Conservation (phyloP, 768 basidiomycete species). For the Fibroporia radiculosa region DNA sequence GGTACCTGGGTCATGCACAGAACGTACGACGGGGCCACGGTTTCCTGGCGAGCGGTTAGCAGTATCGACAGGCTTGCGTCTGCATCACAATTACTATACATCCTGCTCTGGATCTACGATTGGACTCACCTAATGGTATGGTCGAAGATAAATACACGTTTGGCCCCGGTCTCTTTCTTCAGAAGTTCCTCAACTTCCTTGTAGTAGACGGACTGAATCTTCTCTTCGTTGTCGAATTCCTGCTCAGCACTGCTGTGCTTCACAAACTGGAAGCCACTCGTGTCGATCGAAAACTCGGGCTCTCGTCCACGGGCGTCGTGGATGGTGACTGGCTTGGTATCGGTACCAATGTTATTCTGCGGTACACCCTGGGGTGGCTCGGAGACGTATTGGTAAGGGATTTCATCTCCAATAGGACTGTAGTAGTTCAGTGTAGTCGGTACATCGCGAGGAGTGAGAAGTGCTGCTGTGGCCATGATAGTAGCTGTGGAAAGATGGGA, state of each 20-base stretch:
- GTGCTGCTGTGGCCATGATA: conserved; percentile 19
- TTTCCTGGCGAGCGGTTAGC: neutral
- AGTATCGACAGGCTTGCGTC: neutral
- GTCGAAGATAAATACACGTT: conserved; percentile 33
- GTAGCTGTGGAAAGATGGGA: neutral
- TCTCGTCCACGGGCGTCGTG: conserved; percentile 26
- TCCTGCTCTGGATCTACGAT: conserved; percentile 30
- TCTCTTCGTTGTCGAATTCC: conserved; percentile 25
- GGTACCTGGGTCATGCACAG: neutral
- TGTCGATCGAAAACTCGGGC: conserved; percentile 23
- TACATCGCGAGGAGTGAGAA: conserved; percentile 24
- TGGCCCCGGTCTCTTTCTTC: conserved; percentile 32
- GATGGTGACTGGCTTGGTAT: conserved; percentile 19
- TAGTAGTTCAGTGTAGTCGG: conserved; percentile 30
- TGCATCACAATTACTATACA: conserved; percentile 17
- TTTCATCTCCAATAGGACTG: conserved; percentile 19
- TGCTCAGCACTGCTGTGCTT: conserved; percentile 17
- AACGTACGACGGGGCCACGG: conserved; percentile 28
- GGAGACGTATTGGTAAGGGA: conserved; percentile 28
- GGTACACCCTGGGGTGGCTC: conserved; percentile 15
- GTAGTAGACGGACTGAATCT: conserved; percentile 32
- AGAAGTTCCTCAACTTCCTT: conserved; percentile 33
- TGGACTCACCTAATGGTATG: conserved; percentile 33
- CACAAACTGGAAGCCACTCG: conserved; percentile 37
- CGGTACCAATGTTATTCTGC: conserved; percentile 24